These are phyloP conservation scores for Aspergillus leporis DNA, from an alignment of 495 filamentous ascomycete species.

Conservation along the genomic window DNA sequence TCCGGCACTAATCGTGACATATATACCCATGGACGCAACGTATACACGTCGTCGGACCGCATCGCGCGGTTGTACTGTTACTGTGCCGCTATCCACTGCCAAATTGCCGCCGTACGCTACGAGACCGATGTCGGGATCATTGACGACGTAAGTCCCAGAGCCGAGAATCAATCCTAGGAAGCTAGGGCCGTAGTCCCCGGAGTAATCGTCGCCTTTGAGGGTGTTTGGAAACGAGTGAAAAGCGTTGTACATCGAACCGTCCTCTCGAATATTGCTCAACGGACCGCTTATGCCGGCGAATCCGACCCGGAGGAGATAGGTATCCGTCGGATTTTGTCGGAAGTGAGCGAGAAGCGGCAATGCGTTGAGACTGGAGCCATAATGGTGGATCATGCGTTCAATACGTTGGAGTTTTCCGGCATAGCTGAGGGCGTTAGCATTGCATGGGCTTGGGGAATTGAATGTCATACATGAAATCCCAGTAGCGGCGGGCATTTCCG, in stretches of 20 bases:
- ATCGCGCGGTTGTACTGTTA: slow-evolving; percentile 38
- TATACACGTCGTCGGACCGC: slow-evolving; percentile 43
- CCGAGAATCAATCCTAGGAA: slow-evolving; percentile 49
- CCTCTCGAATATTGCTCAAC: slow-evolving; percentile 49
- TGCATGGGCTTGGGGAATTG: neutral
- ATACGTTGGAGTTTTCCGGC: slow-evolving; percentile 50
- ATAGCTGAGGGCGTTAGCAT: slow-evolving; percentile 18
- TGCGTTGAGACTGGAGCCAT: slow-evolving; percentile 54
- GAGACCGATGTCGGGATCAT: slow-evolving; percentile 35
- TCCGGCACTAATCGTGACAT: neutral
- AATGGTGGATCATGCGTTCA: slow-evolving; percentile 58
- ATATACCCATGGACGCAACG: slow-evolving; percentile 25
- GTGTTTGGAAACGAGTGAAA: slow-evolving; percentile 55
- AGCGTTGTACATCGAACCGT: slow-evolving; percentile 48
- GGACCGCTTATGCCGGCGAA: slow-evolving; percentile 51
- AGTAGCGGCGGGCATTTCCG: slow-evolving; percentile 54
- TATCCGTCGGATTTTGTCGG: slow-evolving; percentile 33
- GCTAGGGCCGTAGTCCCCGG: slow-evolving; percentile 52
- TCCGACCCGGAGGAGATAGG: slow-evolving; percentile 45
- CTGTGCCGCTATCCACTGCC: slow-evolving; percentile 8
- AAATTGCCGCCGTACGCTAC: slow-evolving; percentile 33
- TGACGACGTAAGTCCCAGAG: slow-evolving; percentile 42
- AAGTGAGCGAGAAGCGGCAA: slow-evolving; percentile 49
- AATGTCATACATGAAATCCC: slow-evolving; percentile 43
- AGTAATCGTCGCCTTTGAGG: slow-evolving; percentile 52